Conservation (phyloP, 2,329 filamentous ascomycete genomes). For the Cytospora piceicola region DNA sequence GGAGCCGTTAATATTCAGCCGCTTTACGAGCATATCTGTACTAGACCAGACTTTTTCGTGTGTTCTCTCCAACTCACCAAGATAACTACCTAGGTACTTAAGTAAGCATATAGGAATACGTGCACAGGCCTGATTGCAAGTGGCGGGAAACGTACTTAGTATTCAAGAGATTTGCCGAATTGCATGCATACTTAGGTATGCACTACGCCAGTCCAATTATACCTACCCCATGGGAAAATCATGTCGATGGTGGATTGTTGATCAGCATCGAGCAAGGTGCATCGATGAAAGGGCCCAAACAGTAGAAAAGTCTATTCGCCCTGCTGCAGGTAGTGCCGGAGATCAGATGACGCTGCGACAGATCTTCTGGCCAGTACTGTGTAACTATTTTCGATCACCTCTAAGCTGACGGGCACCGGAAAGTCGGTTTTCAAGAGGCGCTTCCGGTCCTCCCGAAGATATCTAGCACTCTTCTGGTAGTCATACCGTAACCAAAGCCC, state of each 20-base stretch:
- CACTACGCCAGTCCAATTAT: background rate
- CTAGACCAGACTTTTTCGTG: too few relatives aligned
- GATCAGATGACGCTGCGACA: background rate
- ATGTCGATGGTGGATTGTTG: background rate
- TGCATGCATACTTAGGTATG: background rate
- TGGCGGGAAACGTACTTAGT: too few relatives aligned
- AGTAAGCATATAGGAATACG: too few relatives aligned
- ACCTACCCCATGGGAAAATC: background rate
- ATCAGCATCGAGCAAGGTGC: background rate
- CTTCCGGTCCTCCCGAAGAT: too few relatives aligned
- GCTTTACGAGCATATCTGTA: too few relatives aligned
- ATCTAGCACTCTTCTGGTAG: too few relatives aligned
- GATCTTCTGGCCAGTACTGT: too few relatives aligned
- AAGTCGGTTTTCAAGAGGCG: background rate
- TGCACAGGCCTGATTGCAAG: too few relatives aligned
- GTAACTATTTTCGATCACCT: background rate
- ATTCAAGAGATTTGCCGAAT: background rate
- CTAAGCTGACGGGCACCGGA: background rate
- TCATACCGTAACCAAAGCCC: background rate
- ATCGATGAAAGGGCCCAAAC: background rate
- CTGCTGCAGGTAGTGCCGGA: background rate
- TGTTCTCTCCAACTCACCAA: too few relatives aligned
- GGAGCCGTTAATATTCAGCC: too few relatives aligned
- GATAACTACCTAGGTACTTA: too few relatives aligned
- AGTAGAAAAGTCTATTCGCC: background rate